Evolutionary conservation across 306 rosid species (phyloP).

Genomic region (Nissolia schottii): DNA sequence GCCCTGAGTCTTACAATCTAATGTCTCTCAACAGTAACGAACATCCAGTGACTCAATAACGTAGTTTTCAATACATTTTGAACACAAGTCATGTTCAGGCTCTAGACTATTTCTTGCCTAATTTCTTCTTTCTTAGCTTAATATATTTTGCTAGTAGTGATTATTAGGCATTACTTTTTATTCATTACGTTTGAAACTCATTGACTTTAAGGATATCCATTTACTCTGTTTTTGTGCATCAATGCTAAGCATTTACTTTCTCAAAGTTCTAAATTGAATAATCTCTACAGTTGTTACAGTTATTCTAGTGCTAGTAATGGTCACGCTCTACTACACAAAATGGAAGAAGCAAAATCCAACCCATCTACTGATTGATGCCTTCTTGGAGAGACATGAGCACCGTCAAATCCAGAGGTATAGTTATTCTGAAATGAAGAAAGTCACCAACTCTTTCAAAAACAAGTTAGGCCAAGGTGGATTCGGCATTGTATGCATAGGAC

Average conservation of each 20-base stretch:
- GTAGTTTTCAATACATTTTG: neutral
- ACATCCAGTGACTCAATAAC: neutral
- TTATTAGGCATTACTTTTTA: neutral
- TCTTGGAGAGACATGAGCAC: neutral
- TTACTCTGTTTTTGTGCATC: neutral
- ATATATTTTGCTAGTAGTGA: neutral
- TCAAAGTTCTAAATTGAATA: too few relatives aligned
- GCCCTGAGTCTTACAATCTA: neutral
- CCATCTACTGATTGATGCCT: neutral
- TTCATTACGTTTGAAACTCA: neutral
- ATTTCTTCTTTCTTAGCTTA: too few relatives aligned
- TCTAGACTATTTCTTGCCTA: too few relatives aligned
- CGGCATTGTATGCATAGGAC: conserved; percentile 28
- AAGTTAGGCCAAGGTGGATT: conserved; percentile 33
- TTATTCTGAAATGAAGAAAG: neutral
- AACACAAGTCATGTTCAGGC: neutral
- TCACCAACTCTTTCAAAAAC: conserved; percentile 1
- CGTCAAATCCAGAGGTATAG: neutral
- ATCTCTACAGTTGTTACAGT: neutral
- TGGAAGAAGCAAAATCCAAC: neutral
- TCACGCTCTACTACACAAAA: neutral
- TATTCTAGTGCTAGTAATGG: neutral
- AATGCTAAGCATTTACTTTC: neutral
- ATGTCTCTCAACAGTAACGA: neutral
- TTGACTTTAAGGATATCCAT: neutral